A percentile compares a stretch with the other conserved stretches of the same genome.
Evolutionary conservation across 2,329 filamentous ascomycete genomes (phyloP).

Genomic region (Pseudogymnoascus sp.): DNA sequence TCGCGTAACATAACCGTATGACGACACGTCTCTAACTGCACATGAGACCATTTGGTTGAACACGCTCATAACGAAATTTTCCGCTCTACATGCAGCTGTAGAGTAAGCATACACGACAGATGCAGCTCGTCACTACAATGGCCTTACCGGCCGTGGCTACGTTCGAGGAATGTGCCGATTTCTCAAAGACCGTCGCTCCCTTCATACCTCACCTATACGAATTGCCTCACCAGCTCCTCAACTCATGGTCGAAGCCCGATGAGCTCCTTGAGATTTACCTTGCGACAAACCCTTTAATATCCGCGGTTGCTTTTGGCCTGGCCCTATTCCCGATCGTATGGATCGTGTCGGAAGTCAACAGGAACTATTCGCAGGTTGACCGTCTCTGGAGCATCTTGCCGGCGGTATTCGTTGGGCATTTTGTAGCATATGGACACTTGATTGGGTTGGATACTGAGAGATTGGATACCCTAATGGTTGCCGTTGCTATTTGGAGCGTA

Average conservation of each 20-base stretch:
- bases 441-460: constrained; percentile 61
- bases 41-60: not conserved
- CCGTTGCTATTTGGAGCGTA: constrained; percentile 73
- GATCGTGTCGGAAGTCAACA: constrained; percentile 72
- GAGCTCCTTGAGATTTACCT: constrained; percentile 65
- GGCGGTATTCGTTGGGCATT: constrained; percentile 78
- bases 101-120: not conserved
- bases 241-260: constrained; percentile 49
- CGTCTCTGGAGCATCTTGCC: constrained; percentile 86
- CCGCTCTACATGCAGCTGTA: not conserved
- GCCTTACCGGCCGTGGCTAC: constrained; percentile 63
- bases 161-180: constrained; percentile 69
- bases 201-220: constrained; percentile 62
- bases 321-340: constrained; percentile 65
- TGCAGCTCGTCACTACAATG: constrained; percentile 36
- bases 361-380: constrained; percentile 96
- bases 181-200: constrained; percentile 63
- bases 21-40: constrained; percentile 3
- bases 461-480: constrained; percentile 62
- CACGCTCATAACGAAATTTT: not conserved
- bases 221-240: constrained; percentile 57
- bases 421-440: constrained; percentile 71
- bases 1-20: constrained; percentile 5
- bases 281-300: constrained; percentile 77
- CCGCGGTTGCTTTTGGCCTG: constrained; percentile 62